Base-by-base conservation (phyloP, 805 yeast species). In the Scheffersomyces coipomensis region DNA sequence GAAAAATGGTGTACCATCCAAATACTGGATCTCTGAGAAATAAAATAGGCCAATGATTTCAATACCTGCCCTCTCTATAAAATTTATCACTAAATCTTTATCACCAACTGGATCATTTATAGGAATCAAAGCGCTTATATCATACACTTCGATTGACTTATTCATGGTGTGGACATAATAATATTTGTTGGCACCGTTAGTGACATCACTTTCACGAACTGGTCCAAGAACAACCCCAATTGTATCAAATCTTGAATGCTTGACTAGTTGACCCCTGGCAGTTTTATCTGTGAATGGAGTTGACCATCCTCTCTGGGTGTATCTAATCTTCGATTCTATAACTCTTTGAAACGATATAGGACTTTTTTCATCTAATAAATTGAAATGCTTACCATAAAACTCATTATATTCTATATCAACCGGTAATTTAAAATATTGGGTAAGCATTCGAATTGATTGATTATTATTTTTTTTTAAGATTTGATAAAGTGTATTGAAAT, bases 111-210 rank as follows among this genome's bases (percentile, higher is more conserved):
- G 30, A 13, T 27, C n/a, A 22, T 17, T 26, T 17, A 44, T 19
- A 24, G 35, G 23, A 3, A 33, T 19, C 2, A 47, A 31, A 12
- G 51, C 48, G 6, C 19, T 32, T 3, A 27, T 13, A 18, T 38
- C 43, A 33, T 42, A 50, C n/a, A 47, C 40, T 29, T 51, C 53
- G 15, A 50, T 21, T 7, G 46, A 26, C 16, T 34, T 46, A n/a
- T 32, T 33, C 8, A 46, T 44, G 9, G 58, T 46, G 15, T 37
- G 47, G 10, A 49, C 51, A 21, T 46, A 39, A 34, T 40, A 45
- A 29, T 39, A 50, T 11, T 34, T 15, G 10, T 35, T 33, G 2
- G 6, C 17, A 13, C 5, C 5, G 15, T n/a, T 13, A 27, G 6
- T n/a, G 15, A 13, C 15, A 10, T 25, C 11, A 8, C 35, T 40